These are phyloP conservation scores for Aspergillus biplanus DNA, from an alignment of 495 filamentous ascomycete genomes.

Conservation along the genomic window DNA sequence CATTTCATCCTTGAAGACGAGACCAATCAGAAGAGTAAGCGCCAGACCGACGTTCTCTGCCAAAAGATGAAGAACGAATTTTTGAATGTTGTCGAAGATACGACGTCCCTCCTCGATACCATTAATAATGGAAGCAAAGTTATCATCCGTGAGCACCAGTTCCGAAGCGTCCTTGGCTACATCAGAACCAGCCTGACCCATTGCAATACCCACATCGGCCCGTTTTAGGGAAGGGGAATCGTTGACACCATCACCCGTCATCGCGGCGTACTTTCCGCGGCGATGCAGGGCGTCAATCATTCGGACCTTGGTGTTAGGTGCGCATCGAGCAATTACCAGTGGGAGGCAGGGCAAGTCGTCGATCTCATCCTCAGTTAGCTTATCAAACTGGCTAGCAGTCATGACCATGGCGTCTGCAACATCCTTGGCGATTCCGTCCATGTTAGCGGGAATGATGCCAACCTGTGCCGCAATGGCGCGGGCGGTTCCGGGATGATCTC, in stretches of 20 bases:
- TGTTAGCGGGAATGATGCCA: constrained; percentile 64
- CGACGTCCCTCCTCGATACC: constrained; percentile 73
- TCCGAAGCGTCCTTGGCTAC: constrained; percentile 87
- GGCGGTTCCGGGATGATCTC: constrained; percentile 69
- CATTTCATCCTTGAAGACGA: constrained; percentile 67
- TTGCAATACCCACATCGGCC: constrained; percentile 85
- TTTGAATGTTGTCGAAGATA: constrained; percentile 79
- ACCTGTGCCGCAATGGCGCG: constrained; percentile 67
- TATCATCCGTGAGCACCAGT: constrained; percentile 80
- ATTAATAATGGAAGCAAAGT: constrained; percentile 81
- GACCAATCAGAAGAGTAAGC: constrained; percentile 67
- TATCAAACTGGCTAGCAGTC: constrained; percentile 71
- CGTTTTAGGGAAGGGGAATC: constrained; percentile 80
- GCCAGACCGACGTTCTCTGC: constrained; percentile 76
- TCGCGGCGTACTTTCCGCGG: constrained; percentile 68
- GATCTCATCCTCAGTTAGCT: constrained; percentile 64
- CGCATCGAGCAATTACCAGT: constrained; percentile 71
- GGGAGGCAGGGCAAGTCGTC: constrained; percentile 68
- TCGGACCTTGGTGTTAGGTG: constrained; percentile 73
- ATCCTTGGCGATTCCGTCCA: constrained; percentile 52
- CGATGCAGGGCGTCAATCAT: constrained; percentile 79
- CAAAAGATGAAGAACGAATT: constrained; percentile 74
- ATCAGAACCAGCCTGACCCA: constrained; percentile 77
- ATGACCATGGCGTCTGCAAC: constrained; percentile 69
- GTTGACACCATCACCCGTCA: constrained; percentile 92